phyloP scores from a whole-genome alignment of 2,329 filamentous ascomycete genomes.

The Plenodomus lindquistii region DNA sequence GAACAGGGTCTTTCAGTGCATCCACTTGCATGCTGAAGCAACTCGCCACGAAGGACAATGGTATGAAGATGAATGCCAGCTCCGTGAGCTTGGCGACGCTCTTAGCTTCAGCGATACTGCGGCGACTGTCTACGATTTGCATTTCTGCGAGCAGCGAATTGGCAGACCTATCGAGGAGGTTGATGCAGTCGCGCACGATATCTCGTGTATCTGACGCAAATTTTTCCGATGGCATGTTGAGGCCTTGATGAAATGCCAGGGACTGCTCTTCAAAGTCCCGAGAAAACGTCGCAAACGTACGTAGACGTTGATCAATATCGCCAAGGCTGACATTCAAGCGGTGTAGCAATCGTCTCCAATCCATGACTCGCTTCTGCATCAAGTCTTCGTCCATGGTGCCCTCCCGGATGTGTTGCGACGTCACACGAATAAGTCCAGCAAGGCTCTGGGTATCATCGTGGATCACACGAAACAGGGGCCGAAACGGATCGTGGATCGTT shows the following conservation, averaged over 20 bases:
- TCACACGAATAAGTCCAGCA: constrained; percentile 14
- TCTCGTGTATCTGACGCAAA: constrained; percentile 7
- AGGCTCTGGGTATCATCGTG: constrained; percentile 14
- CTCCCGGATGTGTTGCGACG: constrained; percentile 19
- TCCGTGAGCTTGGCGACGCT: constrained; percentile 38
- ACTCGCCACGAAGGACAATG: constrained; percentile 31
- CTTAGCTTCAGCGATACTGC: constrained; percentile 35
- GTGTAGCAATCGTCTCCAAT: constrained; percentile 18
- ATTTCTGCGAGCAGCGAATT: constrained; percentile 44
- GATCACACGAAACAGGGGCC: constrained; percentile 12
- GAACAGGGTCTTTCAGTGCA: constrained; percentile 22
- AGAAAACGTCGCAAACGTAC: constrained; percentile 8
- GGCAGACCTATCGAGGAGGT: constrained; percentile 26
- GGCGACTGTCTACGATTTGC: constrained; percentile 30
- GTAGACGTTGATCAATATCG: constrained; percentile 11
- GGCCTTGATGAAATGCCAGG: not conserved
- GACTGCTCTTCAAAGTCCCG: constrained; percentile 4
- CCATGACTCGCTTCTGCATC: constrained; percentile 18
- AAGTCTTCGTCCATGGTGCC: constrained; percentile 17
- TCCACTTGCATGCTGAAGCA: constrained; percentile 36
- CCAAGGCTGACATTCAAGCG: constrained; percentile 11
- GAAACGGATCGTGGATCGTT: constrained; percentile 7
- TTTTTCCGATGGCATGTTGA: constrained; percentile 7
- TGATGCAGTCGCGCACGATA: constrained; percentile 11
- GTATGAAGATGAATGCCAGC: constrained; percentile 40